Base-by-base conservation (phyloP, 192 early-diverging fungal species). In the Backusella macrospora region DNA sequence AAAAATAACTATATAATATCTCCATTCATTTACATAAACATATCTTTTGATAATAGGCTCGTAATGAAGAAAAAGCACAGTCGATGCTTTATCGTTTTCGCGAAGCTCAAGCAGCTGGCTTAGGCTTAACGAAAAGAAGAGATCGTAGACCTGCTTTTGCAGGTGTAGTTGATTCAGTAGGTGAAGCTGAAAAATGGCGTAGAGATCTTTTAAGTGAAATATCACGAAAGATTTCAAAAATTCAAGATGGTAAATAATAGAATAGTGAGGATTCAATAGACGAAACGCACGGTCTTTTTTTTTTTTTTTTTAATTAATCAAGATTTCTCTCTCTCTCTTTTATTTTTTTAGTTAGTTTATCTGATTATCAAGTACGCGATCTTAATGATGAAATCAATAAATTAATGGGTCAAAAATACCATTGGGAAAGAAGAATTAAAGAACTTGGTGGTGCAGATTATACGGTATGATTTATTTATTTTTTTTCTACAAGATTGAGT, bases 51-150 rank as follows among this genome's bases (percentile, higher is more conserved):
- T 13, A 45, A 7, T 23, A 87, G 96, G 96, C 96, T 39, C 92
- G 96, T 78, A 98, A 98, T 81, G 92, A 98, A 83, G 97, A 98
- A 78, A 98, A 98, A 81, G 97, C 97, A 23, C 96, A 98, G 90
- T 95, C 97, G 40, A 97, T 97, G 96, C 90, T 98, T 18, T 96
- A 96, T 80, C 95, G 96, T 52, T 98, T 98, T 84, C 92, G 97
- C 74, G 95, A 95, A 79, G 96, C 97, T 18, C 94, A 97, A 81
- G 89, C 87, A 68, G 87, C 92, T 15, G 93, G 96, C 70, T 78
- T 92, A 14, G 95, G 95, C 5, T 80, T 92, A 71, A 76, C 76
- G 68, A 88, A 84, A 73, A 66, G 64, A 38, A 83, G 78, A 65
- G 83, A 86, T 29, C 85, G 87, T 72, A 87, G 96, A 67, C 96